phyloP scores from a whole-genome alignment of 1,139 yeast genomes.

The Kodamaea sp. region DNA sequence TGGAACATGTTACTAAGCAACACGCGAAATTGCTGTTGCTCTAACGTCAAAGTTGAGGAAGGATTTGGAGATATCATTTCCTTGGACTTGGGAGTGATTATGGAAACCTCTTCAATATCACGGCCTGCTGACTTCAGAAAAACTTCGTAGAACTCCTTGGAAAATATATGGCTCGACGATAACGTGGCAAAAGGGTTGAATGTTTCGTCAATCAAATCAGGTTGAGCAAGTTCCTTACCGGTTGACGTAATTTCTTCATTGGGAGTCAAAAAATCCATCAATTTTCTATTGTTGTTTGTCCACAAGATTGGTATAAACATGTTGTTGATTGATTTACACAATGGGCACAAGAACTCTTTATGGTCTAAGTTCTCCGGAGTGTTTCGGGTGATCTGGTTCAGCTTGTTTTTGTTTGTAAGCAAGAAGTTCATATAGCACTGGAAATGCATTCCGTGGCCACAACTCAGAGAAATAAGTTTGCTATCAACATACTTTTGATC shows the following conservation, averaged over 20 bases:
- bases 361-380: constrained; percentile 73
- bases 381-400: constrained; percentile 76
- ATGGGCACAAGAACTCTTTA: constrained; percentile 82
- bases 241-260: too few relatives aligned
- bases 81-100: constrained; percentile 27
- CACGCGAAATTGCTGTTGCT: constrained; percentile 30
- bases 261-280: constrained; percentile 23
- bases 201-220: not conserved
- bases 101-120: constrained; percentile 28
- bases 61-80: constrained; percentile 25
- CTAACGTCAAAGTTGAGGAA: constrained; percentile 10
- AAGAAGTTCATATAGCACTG: constrained; percentile 71
- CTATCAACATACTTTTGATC: constrained; percentile 38
- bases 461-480: constrained; percentile 68
- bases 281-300: constrained; percentile 38
- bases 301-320: constrained; percentile 76
- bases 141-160: constrained; percentile 28
- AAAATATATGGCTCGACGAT: constrained; percentile 17
- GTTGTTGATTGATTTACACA: constrained; percentile 86
- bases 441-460: constrained; percentile 94
- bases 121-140: constrained; percentile 23
- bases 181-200: constrained; percentile 19
- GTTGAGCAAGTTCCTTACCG: too few relatives aligned
- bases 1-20: constrained; percentile 40
- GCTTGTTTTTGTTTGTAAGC: constrained; percentile 53